Evolutionary conservation across 257 asterid species (phyloP), one percentile per base, ranked within the genome.

Genomic region (Solanum rostratum): DNA sequence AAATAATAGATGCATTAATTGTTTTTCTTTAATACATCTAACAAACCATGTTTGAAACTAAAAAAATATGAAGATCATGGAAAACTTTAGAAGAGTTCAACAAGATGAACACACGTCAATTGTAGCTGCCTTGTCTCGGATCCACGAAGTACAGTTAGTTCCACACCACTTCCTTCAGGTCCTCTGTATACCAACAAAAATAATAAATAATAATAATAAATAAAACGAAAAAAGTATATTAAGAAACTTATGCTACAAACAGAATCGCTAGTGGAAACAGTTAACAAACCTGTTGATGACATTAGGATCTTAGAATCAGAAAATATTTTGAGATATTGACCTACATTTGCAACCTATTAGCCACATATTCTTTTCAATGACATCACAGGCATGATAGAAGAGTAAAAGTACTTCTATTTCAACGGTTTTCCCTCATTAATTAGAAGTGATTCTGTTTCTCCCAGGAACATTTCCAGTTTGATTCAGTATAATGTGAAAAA

Each of bases 141-240:
- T 74, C 95, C 98, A 87, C 84, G 96, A 46, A 86, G 94, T 83
- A 95, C 88, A 80, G 89, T 83, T 71, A 97, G 90, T 82, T 94
- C 94, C 86, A 97, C 98, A 83, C 85, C 86, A 88, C 95, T 97
- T 91, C 97, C 99, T 90, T 95, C 99, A 59, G 97, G 92, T 85
- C 99, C 99, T 93, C 99, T 97, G 93, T 84, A 90, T 87, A 82
- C 85, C 87, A 70, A 46, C 24, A 83, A 41, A 50, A 65, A 68
- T n/a, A 74, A 83, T 3, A 50, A 78, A 78, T 29, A 52, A 27
- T n/a, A n/a, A n/a, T n/a, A 63, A 49, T 49, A 50, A 78, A 78
- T 29, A 52, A 27, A 7, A 29, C 52, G 27, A 7, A 78, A 18
- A 29, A 22, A 24, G 16, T 16, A 70, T 20, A n/a, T 43, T 22